Percentiles rank a stretch among this genome's conserved stretches.
Conservation (phyloP, 352 stramenopile genomes). For the Pythium angustatum region DNA sequence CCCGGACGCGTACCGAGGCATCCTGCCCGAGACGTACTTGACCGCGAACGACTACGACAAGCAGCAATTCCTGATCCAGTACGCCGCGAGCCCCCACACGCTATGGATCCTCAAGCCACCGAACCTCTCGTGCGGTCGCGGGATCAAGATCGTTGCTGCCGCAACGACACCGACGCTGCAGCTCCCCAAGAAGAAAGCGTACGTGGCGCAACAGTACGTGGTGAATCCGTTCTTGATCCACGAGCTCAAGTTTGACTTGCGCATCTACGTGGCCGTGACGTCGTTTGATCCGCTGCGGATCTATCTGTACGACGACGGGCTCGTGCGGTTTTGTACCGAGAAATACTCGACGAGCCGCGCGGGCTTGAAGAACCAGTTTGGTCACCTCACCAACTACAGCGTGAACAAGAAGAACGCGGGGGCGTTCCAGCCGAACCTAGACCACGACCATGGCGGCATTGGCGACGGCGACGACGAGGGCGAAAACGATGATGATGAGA, state of each 20-base stretch:
- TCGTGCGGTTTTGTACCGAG: conserved; percentile 87
- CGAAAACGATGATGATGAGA: conserved; percentile 37
- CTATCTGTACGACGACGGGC: conserved; percentile 85
- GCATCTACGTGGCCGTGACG: conserved; percentile 89
- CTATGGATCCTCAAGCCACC: conserved; percentile 85
- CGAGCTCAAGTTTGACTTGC: conserved; percentile 90
- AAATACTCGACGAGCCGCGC: conserved; percentile 69
- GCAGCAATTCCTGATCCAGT: conserved; percentile 59
- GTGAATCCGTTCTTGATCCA: conserved; percentile 85
- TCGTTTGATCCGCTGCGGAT: conserved; percentile 83
- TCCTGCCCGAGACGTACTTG: conserved; percentile 79
- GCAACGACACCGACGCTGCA: conserved; percentile 43
- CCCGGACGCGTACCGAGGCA: conserved; percentile 37
- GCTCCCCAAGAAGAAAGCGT: conserved; percentile 69
- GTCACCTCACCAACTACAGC: conserved; percentile 92
- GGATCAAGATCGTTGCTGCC: conserved; percentile 71
- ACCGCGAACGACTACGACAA: conserved; percentile 69
- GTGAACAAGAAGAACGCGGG: conserved; percentile 90
- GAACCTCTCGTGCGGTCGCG: conserved; percentile 72
- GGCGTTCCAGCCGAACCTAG: conserved; percentile 72
- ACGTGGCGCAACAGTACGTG: conserved; percentile 78
- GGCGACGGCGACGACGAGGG: conserved; percentile 36
- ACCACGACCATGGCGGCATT: conserved; percentile 37
- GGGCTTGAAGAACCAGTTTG: conserved; percentile 79
- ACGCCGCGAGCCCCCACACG: conserved; percentile 40